Conservation (phyloP, 176 grass and related monocot genomes). For the Cymbopogon citratus region DNA sequence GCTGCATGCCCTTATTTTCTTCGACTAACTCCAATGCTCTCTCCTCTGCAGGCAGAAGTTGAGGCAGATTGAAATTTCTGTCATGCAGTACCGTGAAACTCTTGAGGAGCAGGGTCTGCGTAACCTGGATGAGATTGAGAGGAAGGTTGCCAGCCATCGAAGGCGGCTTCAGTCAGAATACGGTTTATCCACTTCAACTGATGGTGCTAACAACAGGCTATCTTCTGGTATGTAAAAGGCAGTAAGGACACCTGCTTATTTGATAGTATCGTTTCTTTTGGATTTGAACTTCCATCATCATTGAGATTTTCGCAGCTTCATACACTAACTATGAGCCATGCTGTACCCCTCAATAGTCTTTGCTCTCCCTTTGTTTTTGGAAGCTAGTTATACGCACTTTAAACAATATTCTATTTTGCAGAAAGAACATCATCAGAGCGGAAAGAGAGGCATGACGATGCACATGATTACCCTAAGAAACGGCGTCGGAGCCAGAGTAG, state of each 20-base stretch:
- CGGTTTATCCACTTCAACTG: conserved; percentile 65
- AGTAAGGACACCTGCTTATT: conserved; percentile 6
- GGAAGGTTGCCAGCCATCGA: conserved; percentile 68
- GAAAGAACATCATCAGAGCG: conserved; percentile 52
- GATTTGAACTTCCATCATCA: not conserved
- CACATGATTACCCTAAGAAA: conserved; percentile 56
- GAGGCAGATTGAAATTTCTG: conserved; percentile 82
- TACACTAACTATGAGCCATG: not conserved
- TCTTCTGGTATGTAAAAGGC: conserved; percentile 58
- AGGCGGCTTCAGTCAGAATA: conserved; percentile 75
- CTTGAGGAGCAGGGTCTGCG: conserved; percentile 84
- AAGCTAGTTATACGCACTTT: not conserved
- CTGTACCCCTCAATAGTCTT: not conserved
- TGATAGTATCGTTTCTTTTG: conserved; percentile 15
- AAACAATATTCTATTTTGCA: conserved; percentile 24
- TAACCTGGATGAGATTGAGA: conserved; percentile 81
- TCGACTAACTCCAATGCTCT: not conserved
- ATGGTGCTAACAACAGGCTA: conserved; percentile 50
- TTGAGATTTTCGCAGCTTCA: not conserved
- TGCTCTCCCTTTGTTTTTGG: not conserved
- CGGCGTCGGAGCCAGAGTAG: conserved; percentile 50
- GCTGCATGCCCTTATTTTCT: not conserved
- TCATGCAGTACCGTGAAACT: conserved; percentile 86
- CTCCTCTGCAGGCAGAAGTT: conserved; percentile 69
- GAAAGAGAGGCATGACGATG: conserved; percentile 56